Conservation (phyloP, 2,329 filamentous ascomycete species). For the Aschersonia sp. region DNA sequence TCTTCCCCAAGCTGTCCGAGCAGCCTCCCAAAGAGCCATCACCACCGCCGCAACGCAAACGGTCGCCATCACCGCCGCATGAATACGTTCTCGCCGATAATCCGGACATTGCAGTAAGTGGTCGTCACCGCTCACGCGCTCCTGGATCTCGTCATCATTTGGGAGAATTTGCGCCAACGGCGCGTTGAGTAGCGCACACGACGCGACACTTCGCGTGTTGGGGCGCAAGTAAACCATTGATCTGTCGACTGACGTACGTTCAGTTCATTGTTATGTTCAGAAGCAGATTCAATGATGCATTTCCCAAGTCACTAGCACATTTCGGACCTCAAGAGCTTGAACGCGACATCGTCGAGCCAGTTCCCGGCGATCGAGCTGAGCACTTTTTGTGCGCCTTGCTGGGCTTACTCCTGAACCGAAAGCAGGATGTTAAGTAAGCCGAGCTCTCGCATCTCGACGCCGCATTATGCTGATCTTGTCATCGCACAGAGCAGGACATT, state of each 20-base stretch:
- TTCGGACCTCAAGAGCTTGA: conserved; percentile 95
- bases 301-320: conserved; percentile 74
- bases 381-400: conserved; percentile 80
- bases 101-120: conserved; percentile 77
- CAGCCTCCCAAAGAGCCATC: conserved; percentile 40
- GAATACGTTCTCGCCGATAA: conserved; percentile 86
- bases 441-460: too few relatives aligned
- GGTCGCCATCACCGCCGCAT: conserved; percentile 77
- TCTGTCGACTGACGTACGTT: conserved; percentile 2
- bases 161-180: neutral
- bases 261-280: conserved; percentile 98
- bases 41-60: conserved; percentile 58
- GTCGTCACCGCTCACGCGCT: conserved; percentile 1
- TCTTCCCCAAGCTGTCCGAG: conserved; percentile 46
- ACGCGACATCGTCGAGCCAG: conserved; percentile 60
- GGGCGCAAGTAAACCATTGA: conserved; percentile 3
- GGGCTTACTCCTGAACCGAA: conserved; percentile 80
- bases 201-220: conserved; percentile 41
- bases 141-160: neutral
- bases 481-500: conserved; percentile 66
- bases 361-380: conserved; percentile 76
- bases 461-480: neutral
- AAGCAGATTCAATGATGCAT: conserved; percentile 78
- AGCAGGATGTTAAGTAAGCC: conserved; percentile 94
- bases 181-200: conserved; percentile 15